Base-by-base conservation (phyloP, 257 asterid species). In the Anisodus tanguticus region DNA sequence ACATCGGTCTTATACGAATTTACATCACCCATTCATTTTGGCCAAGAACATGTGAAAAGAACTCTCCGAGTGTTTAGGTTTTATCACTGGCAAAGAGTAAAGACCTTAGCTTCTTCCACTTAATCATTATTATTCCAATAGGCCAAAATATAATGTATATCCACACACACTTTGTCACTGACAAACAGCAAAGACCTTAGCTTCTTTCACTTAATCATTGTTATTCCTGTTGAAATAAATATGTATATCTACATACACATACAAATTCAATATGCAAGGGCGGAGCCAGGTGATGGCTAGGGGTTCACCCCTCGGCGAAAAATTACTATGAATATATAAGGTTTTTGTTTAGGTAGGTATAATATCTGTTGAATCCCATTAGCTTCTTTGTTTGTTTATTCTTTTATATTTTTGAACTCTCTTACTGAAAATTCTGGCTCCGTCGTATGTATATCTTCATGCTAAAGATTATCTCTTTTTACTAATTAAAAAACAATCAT, bases 141-240 rank as follows among this genome's bases (percentile, higher is more conserved):
- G 10, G 19, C 62, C 37, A 74, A 19, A 60, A 8, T 8, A 19
- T 6, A 49, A 54, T 47, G 9, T 4, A 82, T 37, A 47, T 17
- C 45, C 78, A 17, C 58, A 51, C 13, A 70, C 35, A 70, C 37
- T 71, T 85, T 54, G 53, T 66, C 26, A 53, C 81, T 49, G 45
- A 22, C 81, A 74, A 49, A 74, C 47, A 26, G 15, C 43, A 39
- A 64, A 31, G 49, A 37, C 76, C 22, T 37, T 68, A 15, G 6
- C 19, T 76, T 51, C 81, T 54, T 77, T 53, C 81, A 53, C 47
- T 26, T 77, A 53, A 77, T 77, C 81, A 77, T 77, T 77, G 53
- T 77, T 77, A 53, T 31, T 53, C 15, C 3, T 77, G 10, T 77
- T 77, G 16, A 77, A 49, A 74, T 49, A 74, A 49, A 22, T 4